Evolutionary conservation across 495 filamentous ascomycete species (phyloP).

Genomic region (Xanthoparmelia taractica): DNA sequence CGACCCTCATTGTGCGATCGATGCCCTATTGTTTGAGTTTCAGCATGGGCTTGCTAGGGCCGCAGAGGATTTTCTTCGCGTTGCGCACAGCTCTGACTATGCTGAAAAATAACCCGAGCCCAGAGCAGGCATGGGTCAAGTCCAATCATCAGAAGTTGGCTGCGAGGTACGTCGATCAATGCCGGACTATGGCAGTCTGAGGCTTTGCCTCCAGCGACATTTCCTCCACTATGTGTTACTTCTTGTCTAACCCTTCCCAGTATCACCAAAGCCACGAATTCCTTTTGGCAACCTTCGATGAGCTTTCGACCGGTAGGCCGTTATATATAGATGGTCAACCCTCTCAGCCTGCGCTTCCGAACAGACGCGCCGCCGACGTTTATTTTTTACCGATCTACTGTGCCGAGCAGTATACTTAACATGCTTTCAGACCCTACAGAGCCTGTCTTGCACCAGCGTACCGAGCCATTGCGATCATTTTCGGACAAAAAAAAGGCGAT

Average conservation of each 20-base stretch:
- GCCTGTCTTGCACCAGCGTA: not conserved
- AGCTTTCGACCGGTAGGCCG: conserved; percentile 2
- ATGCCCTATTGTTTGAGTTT: not conserved
- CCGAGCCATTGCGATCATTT: no score
- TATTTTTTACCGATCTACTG: not conserved
- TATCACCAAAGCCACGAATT: not conserved
- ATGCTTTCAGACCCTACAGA: not conserved
- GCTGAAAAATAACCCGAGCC: conserved; percentile 1
- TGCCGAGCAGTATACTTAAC: not conserved
- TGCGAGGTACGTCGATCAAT: not conserved
- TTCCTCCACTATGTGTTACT: not conserved
- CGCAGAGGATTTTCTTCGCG: not conserved
- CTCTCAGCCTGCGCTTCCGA: not conserved
- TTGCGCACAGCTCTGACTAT: not conserved
- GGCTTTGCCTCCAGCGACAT: not conserved
- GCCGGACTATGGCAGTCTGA: not conserved
- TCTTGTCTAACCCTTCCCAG: not conserved
- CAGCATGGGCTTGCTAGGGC: conserved; percentile 2
- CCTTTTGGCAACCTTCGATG: not conserved
- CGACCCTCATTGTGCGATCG: not conserved
- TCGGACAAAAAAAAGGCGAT: not conserved
- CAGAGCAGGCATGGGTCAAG: conserved; percentile 4
- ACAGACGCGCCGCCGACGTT: not conserved
- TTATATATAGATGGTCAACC: not conserved
- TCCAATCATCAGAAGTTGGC: not conserved